Evolutionary conservation across 495 filamentous ascomycete species (phyloP).

Genomic region (Tuber borchii): DNA sequence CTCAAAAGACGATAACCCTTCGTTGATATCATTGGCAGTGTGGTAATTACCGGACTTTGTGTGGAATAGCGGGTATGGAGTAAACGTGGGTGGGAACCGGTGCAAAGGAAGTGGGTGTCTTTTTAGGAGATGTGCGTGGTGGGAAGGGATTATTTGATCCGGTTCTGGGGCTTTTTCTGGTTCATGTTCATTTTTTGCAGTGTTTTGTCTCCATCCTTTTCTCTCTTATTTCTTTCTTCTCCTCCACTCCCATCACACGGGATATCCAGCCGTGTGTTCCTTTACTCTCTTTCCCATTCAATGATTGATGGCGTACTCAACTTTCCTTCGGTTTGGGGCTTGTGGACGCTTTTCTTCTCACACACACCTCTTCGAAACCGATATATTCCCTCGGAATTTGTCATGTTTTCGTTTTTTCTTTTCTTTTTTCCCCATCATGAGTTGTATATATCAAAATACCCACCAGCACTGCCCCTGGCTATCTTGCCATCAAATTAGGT

Average conservation of each 20-base stretch:
- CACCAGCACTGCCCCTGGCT: background rate
- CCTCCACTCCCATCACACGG: background rate
- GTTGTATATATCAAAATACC: conserved; percentile 4
- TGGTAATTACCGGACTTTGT: background rate
- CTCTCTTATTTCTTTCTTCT: background rate
- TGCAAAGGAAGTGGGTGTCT: background rate
- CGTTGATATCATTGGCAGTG: background rate
- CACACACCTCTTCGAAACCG: background rate
- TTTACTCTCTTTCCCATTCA: background rate
- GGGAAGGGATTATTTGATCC: background rate
- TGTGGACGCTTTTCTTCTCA: background rate
- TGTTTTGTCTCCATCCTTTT: background rate
- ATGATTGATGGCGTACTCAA: conserved; percentile 2
- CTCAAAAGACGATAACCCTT: background rate
- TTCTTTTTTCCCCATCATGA: background rate
- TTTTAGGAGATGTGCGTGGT: conserved; percentile 1
- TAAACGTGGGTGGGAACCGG: background rate
- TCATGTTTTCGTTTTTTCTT: background rate
- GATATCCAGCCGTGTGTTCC: background rate
- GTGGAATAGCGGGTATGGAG: background rate
- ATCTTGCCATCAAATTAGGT: background rate
- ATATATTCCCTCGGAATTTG: background rate
- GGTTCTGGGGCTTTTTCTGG: background rate
- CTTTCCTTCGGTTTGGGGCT: background rate
- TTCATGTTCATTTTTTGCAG: background rate